Base-by-base conservation (phyloP, 2,329 filamentous ascomycete genomes). In the Xylaria hypoxylon region DNA sequence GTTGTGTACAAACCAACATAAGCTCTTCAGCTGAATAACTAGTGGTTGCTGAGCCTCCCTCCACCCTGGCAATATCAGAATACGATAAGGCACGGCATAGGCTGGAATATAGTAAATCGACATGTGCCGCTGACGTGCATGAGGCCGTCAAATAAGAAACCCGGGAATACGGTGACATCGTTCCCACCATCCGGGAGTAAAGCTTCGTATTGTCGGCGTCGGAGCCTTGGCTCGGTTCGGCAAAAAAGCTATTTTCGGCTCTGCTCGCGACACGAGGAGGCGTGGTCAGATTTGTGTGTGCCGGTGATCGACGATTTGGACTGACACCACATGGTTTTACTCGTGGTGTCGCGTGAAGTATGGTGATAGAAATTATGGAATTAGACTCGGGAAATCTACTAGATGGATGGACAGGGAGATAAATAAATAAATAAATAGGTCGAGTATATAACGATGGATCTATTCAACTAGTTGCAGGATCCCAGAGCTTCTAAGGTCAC, bases 81-180 rank as follows among this genome's bases (percentile, higher is more conserved):
- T 28, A 48, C 24, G 45, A 26, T 6, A 17, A 17, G 15, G 11
- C 24, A 19, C n/a, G 42, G n/a, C 28, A 33, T 2, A 5, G 11
- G n/a, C 28, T 31, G 3, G 22, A 6, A n/a, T 15, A 8, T 22
- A 15, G 35, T 7, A 51, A 17, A 53, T 28, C 42, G 50, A 47
- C 11, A 42, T 61, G 42, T 51, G 62, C 57, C 62, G 26, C 62
- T 31, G 44, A 45, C 50, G 5, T 52, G 33, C 62, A 45, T 50
- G 50, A 31, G 13, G 7, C 31, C 28, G 40, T 38, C 40, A 31
- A 40, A 35, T 26, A 15, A 26, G 28, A 15, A 33, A 28, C 61
- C 44, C 11, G 19, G 42, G 13, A 26, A 38, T n/a, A 24, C 28
- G 42, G 40, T 50, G n/a, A 22, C 40, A 31, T 56, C 33, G 50